phyloP scores from a whole-genome alignment of 768 basidiomycete genomes.

The Termitomyces sp. region DNA sequence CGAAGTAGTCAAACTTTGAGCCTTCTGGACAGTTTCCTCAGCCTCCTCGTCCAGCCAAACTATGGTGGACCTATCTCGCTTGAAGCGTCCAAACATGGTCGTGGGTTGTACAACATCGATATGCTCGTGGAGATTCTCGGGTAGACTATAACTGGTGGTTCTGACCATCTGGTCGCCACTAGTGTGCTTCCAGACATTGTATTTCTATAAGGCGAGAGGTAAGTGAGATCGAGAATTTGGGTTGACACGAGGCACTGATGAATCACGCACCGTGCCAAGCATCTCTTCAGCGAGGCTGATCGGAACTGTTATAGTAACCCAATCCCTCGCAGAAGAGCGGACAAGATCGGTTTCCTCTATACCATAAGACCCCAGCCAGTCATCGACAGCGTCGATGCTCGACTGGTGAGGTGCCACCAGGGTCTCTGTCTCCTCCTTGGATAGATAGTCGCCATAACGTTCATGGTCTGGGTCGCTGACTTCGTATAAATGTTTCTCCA shows the following conservation, averaged over 20 bases:
- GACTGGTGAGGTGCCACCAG: slow-evolving; percentile 56
- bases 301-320: slow-evolving; percentile 59
- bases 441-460: slow-evolving; percentile 54
- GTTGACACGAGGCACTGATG: neutral
- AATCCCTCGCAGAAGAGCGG: slow-evolving; percentile 66
- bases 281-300: slow-evolving; percentile 62
- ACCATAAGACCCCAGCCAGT: slow-evolving; percentile 61
- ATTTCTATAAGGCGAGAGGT: slow-evolving; percentile 40
- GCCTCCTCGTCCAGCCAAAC: slow-evolving; percentile 21
- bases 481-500: slow-evolving; percentile 54
- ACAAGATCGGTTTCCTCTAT: slow-evolving; percentile 42
- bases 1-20: slow-evolving; percentile 11
- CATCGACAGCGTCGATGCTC: slow-evolving; percentile 50
- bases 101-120: slow-evolving; percentile 72
- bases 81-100: slow-evolving; percentile 50
- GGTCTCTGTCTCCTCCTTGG: slow-evolving; percentile 62
- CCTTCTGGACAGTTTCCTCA: slow-evolving; percentile 4
- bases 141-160: slow-evolving; percentile 69
- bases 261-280: slow-evolving; percentile 57
- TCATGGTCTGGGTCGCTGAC: slow-evolving; percentile 54
- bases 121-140: slow-evolving; percentile 53
- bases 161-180: slow-evolving; percentile 57
- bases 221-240: neutral
- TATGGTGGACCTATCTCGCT: slow-evolving; percentile 36
- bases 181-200: slow-evolving; percentile 57